These are phyloP conservation scores for Pelargonium myrrhifolium DNA, from an alignment of 441 rosid species.

Conservation along the genomic window DNA sequence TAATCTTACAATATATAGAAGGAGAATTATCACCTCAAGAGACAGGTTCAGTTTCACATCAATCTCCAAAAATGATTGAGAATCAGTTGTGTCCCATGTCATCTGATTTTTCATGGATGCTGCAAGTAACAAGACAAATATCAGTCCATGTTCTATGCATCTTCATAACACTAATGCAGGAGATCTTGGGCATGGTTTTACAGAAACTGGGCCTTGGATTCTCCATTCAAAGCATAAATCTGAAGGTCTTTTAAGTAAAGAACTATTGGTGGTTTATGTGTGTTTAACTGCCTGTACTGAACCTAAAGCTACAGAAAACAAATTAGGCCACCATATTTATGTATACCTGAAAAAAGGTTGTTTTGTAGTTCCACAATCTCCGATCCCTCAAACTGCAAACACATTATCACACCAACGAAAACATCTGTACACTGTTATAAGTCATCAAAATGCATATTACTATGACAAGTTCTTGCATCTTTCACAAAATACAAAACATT, in stretches of 20 bases:
- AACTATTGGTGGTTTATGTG: too few relatives aligned
- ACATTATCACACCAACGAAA: background rate
- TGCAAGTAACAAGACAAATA: conserved; percentile 26
- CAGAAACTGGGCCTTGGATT: too few relatives aligned
- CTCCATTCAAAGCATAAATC: conserved; percentile 7
- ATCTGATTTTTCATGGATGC: conserved; percentile 61
- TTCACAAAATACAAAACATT: background rate
- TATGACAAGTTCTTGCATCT: background rate
- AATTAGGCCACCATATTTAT: conserved; percentile 3
- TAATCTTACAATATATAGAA: too few relatives aligned
- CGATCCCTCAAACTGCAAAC: conserved; percentile 69
- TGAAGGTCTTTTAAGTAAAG: background rate
- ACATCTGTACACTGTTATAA: background rate
- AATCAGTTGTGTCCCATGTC: conserved; percentile 51
- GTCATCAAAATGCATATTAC: background rate
- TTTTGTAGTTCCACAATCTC: conserved; percentile 62
- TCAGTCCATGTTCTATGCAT: conserved; percentile 1
- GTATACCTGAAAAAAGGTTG: conserved; percentile 56
- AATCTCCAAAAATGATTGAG: conserved; percentile 62
- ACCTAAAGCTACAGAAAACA: too few relatives aligned
- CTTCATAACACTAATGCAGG: conserved; percentile 13
- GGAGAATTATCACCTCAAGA: conserved; percentile 51
- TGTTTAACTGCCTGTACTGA: too few relatives aligned
- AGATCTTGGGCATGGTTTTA: too few relatives aligned
- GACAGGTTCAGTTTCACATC: conserved; percentile 52